Base-by-base conservation (phyloP, 805 yeast genomes). In the Candida succiphila region DNA sequence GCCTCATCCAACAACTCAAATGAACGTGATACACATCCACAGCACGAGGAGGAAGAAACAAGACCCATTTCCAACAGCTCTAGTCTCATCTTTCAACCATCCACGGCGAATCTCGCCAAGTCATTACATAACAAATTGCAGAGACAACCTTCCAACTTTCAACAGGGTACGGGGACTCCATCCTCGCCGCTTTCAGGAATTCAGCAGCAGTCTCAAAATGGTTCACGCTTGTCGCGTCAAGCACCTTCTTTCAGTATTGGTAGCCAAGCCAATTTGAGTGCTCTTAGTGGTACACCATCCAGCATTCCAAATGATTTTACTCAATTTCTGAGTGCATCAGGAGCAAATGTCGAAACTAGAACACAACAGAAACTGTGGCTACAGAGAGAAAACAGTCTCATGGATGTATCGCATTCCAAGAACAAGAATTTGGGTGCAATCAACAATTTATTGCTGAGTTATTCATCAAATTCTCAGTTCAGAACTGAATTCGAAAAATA, bases 281-380 rank as follows among this genome's bases (percentile, higher is more conserved):
- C 18, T 10, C 18, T 25, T n/a, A 27, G 30, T 7, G 20, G 4
- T n/a, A 28, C 7, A 19, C 7, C 17, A 15, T 17, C n/a, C 10
- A 20, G 15, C 12, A 13, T 23, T 17, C 33, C 33, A 15, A 56
- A 56, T 27, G 61, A 66, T 38, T 67, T 69, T 42, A 51, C 60
- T 9, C 58, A 61, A 27, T 65, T 62, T 48, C 45, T 69, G 35
- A 58, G 57, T 39, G 33, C 46, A 40, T 43, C 54, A 36, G 39
- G 53, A 1, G 54, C 56, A 1, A 60, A 60, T 33, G 51, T 60
- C 20, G 83, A 77, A 39, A 75, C 84, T 1, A 65, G 95, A 57
- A 83, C 94, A 0, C 95, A 85, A 49, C 92, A 82, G 49, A 70
- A 78, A 40, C 65, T 86, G 33, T 84, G 94, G 94, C 60, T 85